These are phyloP conservation scores for Umbelopsis sp. DNA, from an alignment of 371 early-diverging fungal species.

Conservation along the genomic window DNA sequence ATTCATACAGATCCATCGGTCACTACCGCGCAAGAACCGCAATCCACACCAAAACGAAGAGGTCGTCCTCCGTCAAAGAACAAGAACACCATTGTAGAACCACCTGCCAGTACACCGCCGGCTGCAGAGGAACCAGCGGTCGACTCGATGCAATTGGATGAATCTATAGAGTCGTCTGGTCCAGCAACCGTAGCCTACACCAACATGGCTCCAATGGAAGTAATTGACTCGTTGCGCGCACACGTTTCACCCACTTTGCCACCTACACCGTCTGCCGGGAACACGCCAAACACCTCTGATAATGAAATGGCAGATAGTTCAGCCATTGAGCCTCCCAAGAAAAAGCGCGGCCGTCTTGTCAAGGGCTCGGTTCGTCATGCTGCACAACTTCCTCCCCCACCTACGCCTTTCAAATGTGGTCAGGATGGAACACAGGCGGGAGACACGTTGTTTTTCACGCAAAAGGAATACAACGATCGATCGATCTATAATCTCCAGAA, in stretches of 20 bases:
- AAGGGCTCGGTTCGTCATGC: neutral
- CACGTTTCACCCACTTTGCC: slow-evolving; percentile 7
- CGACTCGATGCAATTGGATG: neutral
- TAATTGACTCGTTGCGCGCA: neutral
- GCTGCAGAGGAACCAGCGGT: neutral
- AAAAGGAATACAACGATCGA: neutral
- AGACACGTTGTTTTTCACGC: neutral
- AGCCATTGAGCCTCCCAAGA: neutral
- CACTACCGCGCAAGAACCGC: neutral
- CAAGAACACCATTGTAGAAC: neutral
- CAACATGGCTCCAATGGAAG: neutral
- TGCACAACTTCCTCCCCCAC: neutral
- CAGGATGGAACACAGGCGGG: neutral
- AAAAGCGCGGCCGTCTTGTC: neutral
- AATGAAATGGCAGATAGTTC: neutral
- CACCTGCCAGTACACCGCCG: neutral
- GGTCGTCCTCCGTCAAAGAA: neutral
- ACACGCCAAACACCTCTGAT: neutral
- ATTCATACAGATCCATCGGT: neutral
- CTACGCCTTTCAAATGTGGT: neutral
- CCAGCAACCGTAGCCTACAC: neutral
- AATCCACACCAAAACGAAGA: neutral
- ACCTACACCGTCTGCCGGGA: slow-evolving; percentile 3
- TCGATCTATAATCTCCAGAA: neutral
- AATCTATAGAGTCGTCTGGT: neutral